Evolutionary conservation across 2,329 filamentous ascomycete genomes (phyloP).

Genomic region (Fusarium tricinctum): DNA sequence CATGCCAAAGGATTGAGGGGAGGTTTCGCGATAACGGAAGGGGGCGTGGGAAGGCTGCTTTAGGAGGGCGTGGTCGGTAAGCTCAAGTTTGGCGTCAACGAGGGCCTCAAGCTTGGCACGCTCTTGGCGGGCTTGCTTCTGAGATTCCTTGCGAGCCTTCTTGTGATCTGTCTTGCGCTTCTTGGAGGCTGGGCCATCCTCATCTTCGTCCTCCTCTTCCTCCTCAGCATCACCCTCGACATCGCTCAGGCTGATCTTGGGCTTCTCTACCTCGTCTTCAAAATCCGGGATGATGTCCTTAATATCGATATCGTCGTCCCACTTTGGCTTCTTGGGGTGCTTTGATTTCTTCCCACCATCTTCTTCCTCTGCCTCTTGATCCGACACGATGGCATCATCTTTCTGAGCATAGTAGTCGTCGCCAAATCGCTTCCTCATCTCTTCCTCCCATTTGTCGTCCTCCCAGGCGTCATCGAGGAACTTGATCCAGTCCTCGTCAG

Average conservation of each 20-base stretch:
- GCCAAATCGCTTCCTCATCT: constrained; percentile 90
- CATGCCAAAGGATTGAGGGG: constrained; percentile 89
- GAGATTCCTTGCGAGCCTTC: constrained; percentile 68
- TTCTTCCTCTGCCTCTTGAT: constrained; percentile 72
- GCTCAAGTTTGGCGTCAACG: constrained; percentile 83
- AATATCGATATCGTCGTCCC: constrained; percentile 98
- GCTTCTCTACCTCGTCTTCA: constrained; percentile 71
- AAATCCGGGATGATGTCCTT: constrained; percentile 91
- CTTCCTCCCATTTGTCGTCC: constrained; percentile 87
- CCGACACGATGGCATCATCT: constrained; percentile 74
- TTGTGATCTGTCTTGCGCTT: constrained; percentile 74
- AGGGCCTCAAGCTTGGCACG: constrained; percentile 87
- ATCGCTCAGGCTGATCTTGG: constrained; percentile 68
- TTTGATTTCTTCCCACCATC: constrained; percentile 64
- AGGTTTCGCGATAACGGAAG: constrained; percentile 97
- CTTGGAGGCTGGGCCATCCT: constrained; percentile 64
- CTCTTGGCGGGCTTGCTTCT: constrained; percentile 84
- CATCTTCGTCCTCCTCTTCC: constrained; percentile 55
- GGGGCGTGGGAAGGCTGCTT: constrained; percentile 51
- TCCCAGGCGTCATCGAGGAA: constrained; percentile 92
- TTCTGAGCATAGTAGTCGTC: constrained; percentile 90
- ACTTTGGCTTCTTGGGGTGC: constrained; percentile 74
- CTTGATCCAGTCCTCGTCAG: constrained; percentile 85
- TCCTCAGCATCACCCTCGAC: constrained; percentile 56
- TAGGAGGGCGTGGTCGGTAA: constrained; percentile 75